Percentiles rank a stretch among this genome's conserved stretches.
Conservation (phyloP, 768 basidiomycete genomes). For the Leucocoprinus sp. region DNA sequence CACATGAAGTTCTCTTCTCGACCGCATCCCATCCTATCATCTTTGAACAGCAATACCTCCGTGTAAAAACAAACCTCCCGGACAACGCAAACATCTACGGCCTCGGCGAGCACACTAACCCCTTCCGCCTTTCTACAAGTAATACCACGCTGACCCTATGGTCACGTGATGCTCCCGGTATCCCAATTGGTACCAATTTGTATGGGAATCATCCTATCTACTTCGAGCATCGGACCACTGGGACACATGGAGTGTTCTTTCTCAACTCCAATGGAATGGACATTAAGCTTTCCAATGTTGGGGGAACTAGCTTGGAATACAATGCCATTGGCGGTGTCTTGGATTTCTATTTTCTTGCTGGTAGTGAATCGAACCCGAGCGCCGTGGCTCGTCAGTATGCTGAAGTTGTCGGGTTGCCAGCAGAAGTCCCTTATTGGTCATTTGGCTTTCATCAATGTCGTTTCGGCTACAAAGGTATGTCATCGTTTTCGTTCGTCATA, state of each 20-base stretch:
- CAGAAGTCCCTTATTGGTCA: conserved; percentile 69
- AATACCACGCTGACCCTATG: conserved; percentile 47
- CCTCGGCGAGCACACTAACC: conserved; percentile 64
- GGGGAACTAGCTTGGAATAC: conserved; percentile 53
- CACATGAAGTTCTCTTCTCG: conserved; percentile 51
- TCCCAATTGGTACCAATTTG: conserved; percentile 52
- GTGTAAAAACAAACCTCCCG: conserved; percentile 58
- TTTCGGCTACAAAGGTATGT: conserved; percentile 54
- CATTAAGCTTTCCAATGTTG: conserved; percentile 47
- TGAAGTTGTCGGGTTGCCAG: conserved; percentile 54
- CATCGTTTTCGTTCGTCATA: neutral
- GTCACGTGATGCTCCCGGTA: conserved; percentile 58
- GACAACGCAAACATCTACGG: conserved; percentile 65
- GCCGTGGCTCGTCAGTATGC: conserved; percentile 64
- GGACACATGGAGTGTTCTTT: conserved; percentile 64
- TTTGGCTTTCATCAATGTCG: conserved; percentile 70
- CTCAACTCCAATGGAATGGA: conserved; percentile 75
- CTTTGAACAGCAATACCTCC: conserved; percentile 71
- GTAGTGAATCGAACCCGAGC: conserved; percentile 48
- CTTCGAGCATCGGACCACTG: conserved; percentile 57
- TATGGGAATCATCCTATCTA: conserved; percentile 71
- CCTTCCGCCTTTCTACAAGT: conserved; percentile 47
- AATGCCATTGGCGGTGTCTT: conserved; percentile 71
- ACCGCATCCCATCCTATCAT: conserved; percentile 55
- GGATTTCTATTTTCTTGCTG: conserved; percentile 74